These are phyloP conservation scores for cucumber (Cucumis sativus) DNA, from an alignment of 306 rosid species.

Conservation along the genomic window DNA sequence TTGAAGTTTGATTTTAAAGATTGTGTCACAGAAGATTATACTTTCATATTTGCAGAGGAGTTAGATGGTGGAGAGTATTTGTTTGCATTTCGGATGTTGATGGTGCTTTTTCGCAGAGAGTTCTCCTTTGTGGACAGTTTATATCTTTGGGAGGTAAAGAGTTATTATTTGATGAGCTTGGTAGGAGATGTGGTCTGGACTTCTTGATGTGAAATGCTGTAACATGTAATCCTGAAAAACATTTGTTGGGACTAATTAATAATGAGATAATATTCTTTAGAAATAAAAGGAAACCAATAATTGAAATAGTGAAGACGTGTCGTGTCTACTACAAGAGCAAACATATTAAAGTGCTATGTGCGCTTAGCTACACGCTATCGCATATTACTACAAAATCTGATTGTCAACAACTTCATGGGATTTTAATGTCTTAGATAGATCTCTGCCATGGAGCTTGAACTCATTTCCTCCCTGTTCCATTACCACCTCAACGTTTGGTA, in stretches of 20 bases:
- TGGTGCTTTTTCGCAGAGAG: constrained; percentile 97
- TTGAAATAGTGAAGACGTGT: neutral
- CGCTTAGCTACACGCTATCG: too few relatives aligned
- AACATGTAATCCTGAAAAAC: neutral
- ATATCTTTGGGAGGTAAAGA: constrained; percentile 94
- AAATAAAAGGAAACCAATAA: neutral
- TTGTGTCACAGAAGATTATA: neutral
- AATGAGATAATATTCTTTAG: neutral
- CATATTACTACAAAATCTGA: neutral
- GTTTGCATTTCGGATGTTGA: constrained; percentile 93
- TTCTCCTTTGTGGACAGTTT: constrained; percentile 79
- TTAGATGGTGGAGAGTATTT: constrained; percentile 92
- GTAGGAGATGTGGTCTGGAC: neutral
- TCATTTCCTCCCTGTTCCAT: neutral
- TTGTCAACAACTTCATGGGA: neutral
- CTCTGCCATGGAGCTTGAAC: neutral
- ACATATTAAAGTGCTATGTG: neutral
- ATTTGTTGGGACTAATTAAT: neutral
- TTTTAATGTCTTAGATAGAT: neutral
- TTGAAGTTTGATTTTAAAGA: neutral
- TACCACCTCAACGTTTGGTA: neutral
- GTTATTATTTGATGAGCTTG: constrained; percentile 3
- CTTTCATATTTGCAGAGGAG: constrained; percentile 57
- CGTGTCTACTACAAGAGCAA: neutral
- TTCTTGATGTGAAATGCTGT: constrained; percentile 1